These are phyloP conservation scores for Exophiala oligosperma DNA, from an alignment of 2,329 filamentous ascomycete species.

Conservation along the genomic window DNA sequence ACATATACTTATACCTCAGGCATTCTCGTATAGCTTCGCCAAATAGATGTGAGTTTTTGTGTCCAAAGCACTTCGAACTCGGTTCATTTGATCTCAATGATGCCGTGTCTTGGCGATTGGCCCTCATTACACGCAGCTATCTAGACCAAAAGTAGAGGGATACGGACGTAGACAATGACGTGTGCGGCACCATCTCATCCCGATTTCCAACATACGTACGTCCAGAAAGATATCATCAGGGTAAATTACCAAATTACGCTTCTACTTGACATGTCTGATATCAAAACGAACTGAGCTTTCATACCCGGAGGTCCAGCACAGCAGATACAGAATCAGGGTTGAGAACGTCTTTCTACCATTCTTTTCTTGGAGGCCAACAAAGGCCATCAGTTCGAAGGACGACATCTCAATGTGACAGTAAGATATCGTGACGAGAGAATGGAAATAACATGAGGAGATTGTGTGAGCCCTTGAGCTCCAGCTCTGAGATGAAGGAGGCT, in stretches of 20 bases:
- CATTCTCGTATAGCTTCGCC: no score
- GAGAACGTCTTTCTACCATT: slow-evolving; percentile 20
- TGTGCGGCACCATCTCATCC: background rate
- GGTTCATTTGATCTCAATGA: no score
- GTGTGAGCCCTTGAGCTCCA: background rate
- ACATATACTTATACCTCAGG: no score
- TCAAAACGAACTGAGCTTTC: slow-evolving; percentile 28
- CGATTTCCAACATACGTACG: background rate
- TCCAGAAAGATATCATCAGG: no score
- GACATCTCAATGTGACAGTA: slow-evolving; percentile 5
- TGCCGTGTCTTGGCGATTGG: no score
- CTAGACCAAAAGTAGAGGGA: no score
- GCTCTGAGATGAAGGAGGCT: background rate
- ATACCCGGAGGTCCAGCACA: slow-evolving; percentile 24
- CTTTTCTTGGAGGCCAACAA: background rate
- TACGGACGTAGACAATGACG: no score
- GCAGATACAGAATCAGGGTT: slow-evolving; percentile 26
- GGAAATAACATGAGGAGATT: background rate
- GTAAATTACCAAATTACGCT: background rate
- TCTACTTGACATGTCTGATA: slow-evolving; percentile 15
- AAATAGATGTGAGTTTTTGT: no score
- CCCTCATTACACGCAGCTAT: no score
- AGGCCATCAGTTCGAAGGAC: background rate
- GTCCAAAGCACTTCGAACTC: no score
- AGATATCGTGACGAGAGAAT: slow-evolving; percentile 13